These are phyloP conservation scores for Henckelia pumila DNA, from an alignment of 257 asterid species.

Conservation along the genomic window DNA sequence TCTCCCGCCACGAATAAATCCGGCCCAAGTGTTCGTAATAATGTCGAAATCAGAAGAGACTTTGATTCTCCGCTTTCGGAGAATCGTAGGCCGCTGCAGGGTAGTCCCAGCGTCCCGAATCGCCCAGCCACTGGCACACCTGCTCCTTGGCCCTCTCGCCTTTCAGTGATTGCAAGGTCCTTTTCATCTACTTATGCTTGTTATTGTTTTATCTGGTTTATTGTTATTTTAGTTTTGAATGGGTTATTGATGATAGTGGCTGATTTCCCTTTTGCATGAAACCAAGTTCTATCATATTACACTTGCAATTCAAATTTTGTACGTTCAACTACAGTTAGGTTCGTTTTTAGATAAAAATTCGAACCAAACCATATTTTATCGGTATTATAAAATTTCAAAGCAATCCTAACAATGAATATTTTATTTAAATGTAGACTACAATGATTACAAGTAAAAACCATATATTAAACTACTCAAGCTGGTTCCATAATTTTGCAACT, in stretches of 20 bases:
- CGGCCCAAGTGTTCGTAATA: slow-evolving; percentile 46
- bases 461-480: too few species aligned
- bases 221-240: neutral
- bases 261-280: neutral
- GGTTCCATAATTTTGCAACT: too few species aligned
- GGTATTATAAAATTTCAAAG: too few species aligned
- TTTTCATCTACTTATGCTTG: neutral
- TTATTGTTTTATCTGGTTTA: neutral
- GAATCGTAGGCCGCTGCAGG: slow-evolving; percentile 44
- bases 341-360: too few species aligned
- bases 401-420: too few species aligned
- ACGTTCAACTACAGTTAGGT: too few species aligned
- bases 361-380: too few species aligned
- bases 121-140: slow-evolving; percentile 92
- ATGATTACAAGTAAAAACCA: too few species aligned
- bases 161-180: slow-evolving; percentile 78
- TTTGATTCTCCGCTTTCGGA: slow-evolving; percentile 50
- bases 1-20: slow-evolving; percentile 74
- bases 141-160: slow-evolving; percentile 96
- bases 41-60: slow-evolving; percentile 30
- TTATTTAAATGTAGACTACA: too few species aligned
- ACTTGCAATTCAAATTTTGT: too few species aligned
- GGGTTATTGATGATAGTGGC: neutral
- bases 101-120: slow-evolving; percentile 50
- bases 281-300: too few species aligned